Evolutionary conservation across 345 rosid genomes (phyloP).

Genomic region (Aquilaria sinensis): DNA sequence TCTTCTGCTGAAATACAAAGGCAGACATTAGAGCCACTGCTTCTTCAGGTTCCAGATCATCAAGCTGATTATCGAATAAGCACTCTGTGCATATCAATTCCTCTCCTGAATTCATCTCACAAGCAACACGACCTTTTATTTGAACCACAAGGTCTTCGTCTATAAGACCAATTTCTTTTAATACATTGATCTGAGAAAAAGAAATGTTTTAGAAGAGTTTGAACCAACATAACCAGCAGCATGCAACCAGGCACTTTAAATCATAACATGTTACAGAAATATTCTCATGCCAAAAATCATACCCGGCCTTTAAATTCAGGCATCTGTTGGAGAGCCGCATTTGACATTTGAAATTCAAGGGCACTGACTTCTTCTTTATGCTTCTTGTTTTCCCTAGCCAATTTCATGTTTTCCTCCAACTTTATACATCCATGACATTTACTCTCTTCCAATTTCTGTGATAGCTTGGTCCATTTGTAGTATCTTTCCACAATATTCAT

Average conservation of each 20-base stretch:
- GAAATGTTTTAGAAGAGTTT: slow-evolving; percentile 16
- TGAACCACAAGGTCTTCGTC: slow-evolving; percentile 88
- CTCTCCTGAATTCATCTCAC: slow-evolving; percentile 99
- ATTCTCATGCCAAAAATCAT: slow-evolving; percentile 15
- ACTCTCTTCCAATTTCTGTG: slow-evolving; percentile 72
- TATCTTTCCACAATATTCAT: slow-evolving; percentile 51
- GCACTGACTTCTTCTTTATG: slow-evolving; percentile 60
- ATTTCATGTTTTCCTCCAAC: slow-evolving; percentile 70
- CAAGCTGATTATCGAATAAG: slow-evolving; percentile 92
- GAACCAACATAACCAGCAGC: slow-evolving; percentile 8
- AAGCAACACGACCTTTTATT: slow-evolving; percentile 95
- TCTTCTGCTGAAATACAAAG: slow-evolving; percentile 94
- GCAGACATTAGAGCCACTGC: slow-evolving; percentile 99
- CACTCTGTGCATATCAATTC: slow-evolving; percentile 87
- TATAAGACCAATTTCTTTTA: slow-evolving; percentile 81
- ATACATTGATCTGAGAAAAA: slow-evolving; percentile 73
- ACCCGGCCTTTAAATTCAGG: slow-evolving; percentile 97
- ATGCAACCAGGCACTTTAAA: slow-evolving; percentile 11
- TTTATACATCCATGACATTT: slow-evolving; percentile 90
- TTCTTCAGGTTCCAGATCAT: slow-evolving; percentile 94
- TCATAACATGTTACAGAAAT: slow-evolving; percentile 5
- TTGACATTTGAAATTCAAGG: slow-evolving; percentile 66
- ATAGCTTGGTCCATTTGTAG: slow-evolving; percentile 48
- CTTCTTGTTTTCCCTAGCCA: slow-evolving; percentile 59
- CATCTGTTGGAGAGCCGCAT: slow-evolving; percentile 92